A percentile compares a stretch with the other conserved stretches of the same genome.
phyloP scores from a whole-genome alignment of 2,329 filamentous ascomycete genomes.

The Aureobasidium sp. region DNA sequence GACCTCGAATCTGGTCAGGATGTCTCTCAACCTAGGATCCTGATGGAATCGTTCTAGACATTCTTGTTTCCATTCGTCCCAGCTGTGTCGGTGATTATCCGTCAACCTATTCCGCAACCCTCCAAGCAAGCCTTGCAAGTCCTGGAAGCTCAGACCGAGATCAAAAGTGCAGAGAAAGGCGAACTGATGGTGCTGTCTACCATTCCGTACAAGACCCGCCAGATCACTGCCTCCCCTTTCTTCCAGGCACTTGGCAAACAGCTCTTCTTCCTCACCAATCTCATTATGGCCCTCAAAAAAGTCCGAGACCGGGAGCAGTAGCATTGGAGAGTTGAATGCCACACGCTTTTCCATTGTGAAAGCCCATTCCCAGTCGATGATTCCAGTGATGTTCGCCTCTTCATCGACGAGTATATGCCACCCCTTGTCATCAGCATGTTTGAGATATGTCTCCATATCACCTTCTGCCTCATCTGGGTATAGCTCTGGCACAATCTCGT shows the following conservation, averaged over 20 bases:
- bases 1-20: background rate
- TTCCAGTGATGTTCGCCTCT: background rate
- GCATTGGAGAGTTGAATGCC: background rate
- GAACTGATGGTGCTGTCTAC: background rate
- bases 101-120: background rate
- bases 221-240: background rate
- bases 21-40: background rate
- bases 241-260: background rate
- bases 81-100: background rate
- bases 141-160: background rate
- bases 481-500: background rate
- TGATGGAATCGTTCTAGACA: background rate
- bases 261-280: background rate
- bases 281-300: background rate
- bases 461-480: background rate
- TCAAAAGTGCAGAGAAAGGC: background rate
- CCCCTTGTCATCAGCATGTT: background rate
- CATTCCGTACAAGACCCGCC: background rate
- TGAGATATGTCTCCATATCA: background rate
- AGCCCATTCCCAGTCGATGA: background rate
- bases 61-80: background rate
- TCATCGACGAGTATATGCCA: background rate
- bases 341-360: background rate
- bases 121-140: background rate
- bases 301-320: background rate